Conservation (phyloP, 129 eudicot species). For the Ambrosia artemisiifolia region DNA sequence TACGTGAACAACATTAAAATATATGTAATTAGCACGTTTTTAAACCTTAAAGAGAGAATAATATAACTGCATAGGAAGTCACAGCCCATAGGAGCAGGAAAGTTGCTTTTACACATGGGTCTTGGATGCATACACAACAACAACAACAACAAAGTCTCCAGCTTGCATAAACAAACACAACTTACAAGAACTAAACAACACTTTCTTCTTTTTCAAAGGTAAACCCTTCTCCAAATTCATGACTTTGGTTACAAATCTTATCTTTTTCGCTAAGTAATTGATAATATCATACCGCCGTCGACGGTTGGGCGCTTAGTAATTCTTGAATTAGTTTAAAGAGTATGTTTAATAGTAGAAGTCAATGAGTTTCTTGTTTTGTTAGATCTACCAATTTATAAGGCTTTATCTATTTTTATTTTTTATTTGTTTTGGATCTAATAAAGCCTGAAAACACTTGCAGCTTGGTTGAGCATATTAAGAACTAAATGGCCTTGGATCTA, state of each 20-base stretch:
- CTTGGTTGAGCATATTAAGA: not conserved
- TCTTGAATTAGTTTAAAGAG: not conserved
- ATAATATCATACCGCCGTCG: not conserved
- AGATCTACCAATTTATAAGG: not conserved
- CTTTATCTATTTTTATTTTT: no score
- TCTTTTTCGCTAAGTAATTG: not conserved
- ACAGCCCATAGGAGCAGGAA: not conserved
- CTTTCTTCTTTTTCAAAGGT: conserved; percentile 4
- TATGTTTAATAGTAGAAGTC: not conserved
- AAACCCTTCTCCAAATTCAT: conserved; percentile 1
- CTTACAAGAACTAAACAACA: not conserved
- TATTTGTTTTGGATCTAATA: conserved; percentile 21
- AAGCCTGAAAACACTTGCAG: not conserved
- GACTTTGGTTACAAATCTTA: not conserved
- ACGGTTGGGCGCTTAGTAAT: not conserved
- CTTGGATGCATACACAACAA: not conserved
- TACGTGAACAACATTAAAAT: not conserved
- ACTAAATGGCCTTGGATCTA: conserved; percentile 9
- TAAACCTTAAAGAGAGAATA: not conserved
- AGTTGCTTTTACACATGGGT: conserved; percentile 7
- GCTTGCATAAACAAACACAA: not conserved
- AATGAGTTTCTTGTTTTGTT: not conserved
- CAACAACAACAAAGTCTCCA: not conserved
- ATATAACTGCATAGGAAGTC: not conserved
- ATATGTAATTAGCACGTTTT: not conserved